phyloP scores from a whole-genome alignment of 345 rosid species.

The Nephelium lappaceum region DNA sequence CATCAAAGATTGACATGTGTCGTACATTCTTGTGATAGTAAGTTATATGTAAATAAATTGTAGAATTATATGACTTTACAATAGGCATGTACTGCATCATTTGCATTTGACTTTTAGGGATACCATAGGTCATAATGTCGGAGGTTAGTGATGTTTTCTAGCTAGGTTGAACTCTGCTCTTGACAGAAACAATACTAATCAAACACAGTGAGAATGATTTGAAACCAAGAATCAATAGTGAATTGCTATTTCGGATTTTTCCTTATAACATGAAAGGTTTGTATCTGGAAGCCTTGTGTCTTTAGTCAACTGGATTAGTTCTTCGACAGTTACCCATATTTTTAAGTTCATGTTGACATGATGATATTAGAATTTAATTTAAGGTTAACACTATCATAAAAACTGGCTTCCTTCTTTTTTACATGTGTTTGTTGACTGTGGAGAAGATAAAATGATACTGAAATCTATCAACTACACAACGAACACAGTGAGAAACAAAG shows the following conservation, averaged over 20 bases:
- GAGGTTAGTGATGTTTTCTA: neutral
- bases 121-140: slow-evolving; percentile 21
- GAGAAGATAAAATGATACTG: too few species aligned
- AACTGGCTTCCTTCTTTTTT: too few species aligned
- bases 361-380: too few species aligned
- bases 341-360: slow-evolving; percentile 17
- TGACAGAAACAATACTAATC: neutral
- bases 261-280: slow-evolving; percentile 18
- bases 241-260: slow-evolving; percentile 16
- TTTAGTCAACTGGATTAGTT: slow-evolving; percentile 25
- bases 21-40: too few species aligned
- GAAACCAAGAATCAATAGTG: neutral
- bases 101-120: slow-evolving; percentile 5
- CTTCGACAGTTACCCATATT: slow-evolving; percentile 20
- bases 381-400: too few species aligned
- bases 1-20: too few species aligned
- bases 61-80: neutral
- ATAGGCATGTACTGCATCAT: neutral
- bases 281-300: slow-evolving; percentile 16
- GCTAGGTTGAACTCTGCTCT: neutral
- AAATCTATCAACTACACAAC: too few species aligned
- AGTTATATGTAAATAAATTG: neutral
- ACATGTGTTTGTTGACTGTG: too few species aligned
- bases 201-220: neutral
- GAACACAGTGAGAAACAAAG: too few species aligned